Percentiles rank a stretch among this genome's conserved stretches.
These are phyloP conservation scores for Ambrosiella xylebori DNA, from an alignment of 2,329 filamentous ascomycete species.

Conservation along the genomic window DNA sequence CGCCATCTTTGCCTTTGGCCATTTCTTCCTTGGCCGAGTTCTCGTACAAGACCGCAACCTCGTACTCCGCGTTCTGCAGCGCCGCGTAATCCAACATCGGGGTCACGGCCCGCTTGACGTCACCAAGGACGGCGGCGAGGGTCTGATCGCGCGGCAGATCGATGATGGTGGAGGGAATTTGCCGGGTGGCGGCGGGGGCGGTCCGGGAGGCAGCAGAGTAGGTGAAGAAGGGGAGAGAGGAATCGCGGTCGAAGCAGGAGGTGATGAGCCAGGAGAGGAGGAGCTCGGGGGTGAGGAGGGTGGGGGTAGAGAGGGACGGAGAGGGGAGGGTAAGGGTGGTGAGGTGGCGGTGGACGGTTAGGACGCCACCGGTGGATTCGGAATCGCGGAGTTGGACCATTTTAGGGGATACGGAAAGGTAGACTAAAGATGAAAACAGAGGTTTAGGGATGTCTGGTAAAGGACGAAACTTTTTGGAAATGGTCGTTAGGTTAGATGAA, in stretches of 20 bases:
- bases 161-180: slow-evolving; percentile 9
- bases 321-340: neutral
- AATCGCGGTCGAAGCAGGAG: slow-evolving; percentile 16
- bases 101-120: neutral
- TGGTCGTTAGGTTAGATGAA: neutral
- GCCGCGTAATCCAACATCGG: neutral
- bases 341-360: slow-evolving; percentile 1
- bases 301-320: neutral
- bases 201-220: slow-evolving; percentile 12
- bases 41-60: slow-evolving; percentile 7
- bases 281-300: slow-evolving; percentile 13
- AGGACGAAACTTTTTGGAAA: neutral
- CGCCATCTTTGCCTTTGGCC: slow-evolving; percentile 1
- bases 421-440: neutral
- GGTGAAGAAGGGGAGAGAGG: slow-evolving; percentile 11
- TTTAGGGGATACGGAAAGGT: neutral
- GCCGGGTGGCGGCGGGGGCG: neutral
- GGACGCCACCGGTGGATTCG: slow-evolving; percentile 1
- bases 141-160: slow-evolving; percentile 5
- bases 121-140: neutral
- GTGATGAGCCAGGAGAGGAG: slow-evolving; percentile 16
- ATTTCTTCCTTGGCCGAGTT: slow-evolving; percentile 3
- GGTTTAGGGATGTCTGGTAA: neutral
- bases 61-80: neutral
- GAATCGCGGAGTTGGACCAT: slow-evolving; percentile 9